Conservation (phyloP, 2,329 filamentous ascomycete genomes). For the Xylariaceae sp. region DNA sequence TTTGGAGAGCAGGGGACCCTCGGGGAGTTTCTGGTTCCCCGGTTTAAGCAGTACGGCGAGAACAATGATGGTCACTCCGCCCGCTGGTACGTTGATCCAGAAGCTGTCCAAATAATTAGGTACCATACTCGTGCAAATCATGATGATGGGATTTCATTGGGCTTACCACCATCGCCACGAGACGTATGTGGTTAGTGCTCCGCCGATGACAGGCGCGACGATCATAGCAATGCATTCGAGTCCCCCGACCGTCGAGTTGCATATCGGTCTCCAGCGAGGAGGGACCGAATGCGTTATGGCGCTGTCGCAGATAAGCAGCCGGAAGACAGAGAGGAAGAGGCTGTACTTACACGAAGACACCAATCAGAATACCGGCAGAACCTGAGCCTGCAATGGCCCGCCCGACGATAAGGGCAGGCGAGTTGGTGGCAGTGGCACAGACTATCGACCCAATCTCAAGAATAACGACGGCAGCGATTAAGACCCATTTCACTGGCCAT, state of each 20-base stretch:
- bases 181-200: constrained; percentile 18
- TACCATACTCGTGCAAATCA: too few relatives aligned
- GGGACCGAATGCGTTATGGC: constrained; percentile 24
- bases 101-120: too few relatives aligned
- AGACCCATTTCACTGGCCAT: constrained; percentile 23
- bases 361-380: constrained; percentile 27
- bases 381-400: constrained; percentile 35
- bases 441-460: constrained; percentile 30
- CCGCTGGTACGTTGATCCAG: constrained; percentile 26
- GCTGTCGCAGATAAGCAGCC: not conserved
- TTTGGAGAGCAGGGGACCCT: constrained; percentile 12
- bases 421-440: constrained; percentile 23
- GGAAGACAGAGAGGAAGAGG: not conserved
- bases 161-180: constrained; percentile 20
- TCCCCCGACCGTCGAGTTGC: constrained; percentile 17
- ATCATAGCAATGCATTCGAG: constrained; percentile 28
- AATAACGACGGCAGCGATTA: constrained; percentile 19
- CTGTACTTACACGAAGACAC: constrained; percentile 20
- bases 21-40: constrained; percentile 12
- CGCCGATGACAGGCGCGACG: constrained; percentile 20
- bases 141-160: not conserved
- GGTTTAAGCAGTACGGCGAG: constrained; percentile 22
- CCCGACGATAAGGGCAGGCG: constrained; percentile 28
- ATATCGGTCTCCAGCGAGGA: constrained; percentile 23
- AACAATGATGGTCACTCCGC: constrained; percentile 16